A percentile compares a stretch with the other conserved stretches of the same genome.
Conservation (phyloP, 495 filamentous ascomycete genomes). For the Tuber umbilicatum region DNA sequence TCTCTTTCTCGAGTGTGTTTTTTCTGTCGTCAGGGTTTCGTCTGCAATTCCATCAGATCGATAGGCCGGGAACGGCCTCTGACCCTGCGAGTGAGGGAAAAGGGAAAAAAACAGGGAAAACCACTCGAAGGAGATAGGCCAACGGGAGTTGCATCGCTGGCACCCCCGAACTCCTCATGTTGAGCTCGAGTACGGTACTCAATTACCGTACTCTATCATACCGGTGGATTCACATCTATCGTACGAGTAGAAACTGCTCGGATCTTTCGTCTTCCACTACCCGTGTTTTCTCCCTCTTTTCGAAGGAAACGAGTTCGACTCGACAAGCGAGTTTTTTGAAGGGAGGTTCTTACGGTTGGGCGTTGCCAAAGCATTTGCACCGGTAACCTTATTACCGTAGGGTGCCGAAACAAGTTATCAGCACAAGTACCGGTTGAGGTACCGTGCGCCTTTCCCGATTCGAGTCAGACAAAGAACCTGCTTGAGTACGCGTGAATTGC, state of each 20-base stretch:
- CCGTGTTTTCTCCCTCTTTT: background rate
- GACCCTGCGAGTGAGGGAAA: background rate
- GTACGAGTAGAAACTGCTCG: background rate
- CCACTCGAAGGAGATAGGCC: background rate
- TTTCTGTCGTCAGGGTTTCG: constrained; percentile 18
- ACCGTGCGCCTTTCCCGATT: background rate
- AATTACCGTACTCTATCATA: too few relatives aligned
- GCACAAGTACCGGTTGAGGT: background rate
- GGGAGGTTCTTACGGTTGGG: background rate
- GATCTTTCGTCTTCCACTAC: background rate
- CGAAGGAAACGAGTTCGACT: background rate
- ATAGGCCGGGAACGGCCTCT: background rate
- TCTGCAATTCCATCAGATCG: constrained; percentile 3
- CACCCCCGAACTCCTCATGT: background rate
- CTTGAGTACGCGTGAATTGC: background rate
- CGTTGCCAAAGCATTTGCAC: background rate
- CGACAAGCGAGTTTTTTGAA: background rate
- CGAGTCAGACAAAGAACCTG: background rate
- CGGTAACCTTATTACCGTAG: background rate
- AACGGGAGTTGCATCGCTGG: background rate
- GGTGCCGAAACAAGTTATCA: background rate
- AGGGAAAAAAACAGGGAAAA: constrained; percentile 22
- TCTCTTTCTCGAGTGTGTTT: background rate
- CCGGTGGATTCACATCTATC: background rate
- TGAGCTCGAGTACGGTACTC: background rate